These are phyloP conservation scores for Diospyros lotus DNA, from an alignment of 148 eudicot genomes.

Conservation along the genomic window DNA sequence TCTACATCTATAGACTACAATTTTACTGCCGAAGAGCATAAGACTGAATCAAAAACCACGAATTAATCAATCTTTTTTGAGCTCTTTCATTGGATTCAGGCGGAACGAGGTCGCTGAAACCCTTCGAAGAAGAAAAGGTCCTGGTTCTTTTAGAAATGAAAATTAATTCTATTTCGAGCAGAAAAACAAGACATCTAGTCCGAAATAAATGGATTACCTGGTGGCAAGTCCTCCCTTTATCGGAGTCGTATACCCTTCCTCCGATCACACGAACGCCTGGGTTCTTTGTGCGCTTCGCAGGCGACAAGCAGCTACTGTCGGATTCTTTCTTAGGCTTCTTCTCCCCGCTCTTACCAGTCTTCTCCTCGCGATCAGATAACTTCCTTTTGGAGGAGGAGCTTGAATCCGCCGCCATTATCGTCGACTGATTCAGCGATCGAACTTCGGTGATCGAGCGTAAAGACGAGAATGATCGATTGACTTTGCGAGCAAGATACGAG, in stretches of 20 bases:
- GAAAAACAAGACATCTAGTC: background rate
- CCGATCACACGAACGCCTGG: conserved; percentile 36
- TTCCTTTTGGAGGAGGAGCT: background rate
- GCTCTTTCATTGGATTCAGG: too few species aligned
- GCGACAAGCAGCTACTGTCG: conserved; percentile 4
- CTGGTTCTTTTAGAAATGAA: too few species aligned
- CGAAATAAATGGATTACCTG: conserved; percentile 44
- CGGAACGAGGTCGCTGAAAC: too few species aligned
- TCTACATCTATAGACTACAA: too few species aligned
- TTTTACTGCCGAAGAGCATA: too few species aligned
- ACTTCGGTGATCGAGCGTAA: background rate
- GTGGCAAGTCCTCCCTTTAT: conserved; percentile 71
- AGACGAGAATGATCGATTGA: background rate
- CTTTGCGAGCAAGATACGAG: background rate
- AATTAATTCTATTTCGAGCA: background rate
- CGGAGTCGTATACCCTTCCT: conserved; percentile 48
- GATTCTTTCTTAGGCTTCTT: background rate
- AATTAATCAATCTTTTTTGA: too few species aligned
- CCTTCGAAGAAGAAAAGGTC: background rate
- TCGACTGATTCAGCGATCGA: background rate
- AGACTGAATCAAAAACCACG: too few species aligned
- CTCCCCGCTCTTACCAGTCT: conserved; percentile 5
- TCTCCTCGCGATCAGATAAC: conserved; percentile 4
- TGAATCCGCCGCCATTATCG: conserved; percentile 16
- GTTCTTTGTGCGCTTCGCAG: conserved; percentile 29